Conservation (phyloP, 768 basidiomycete species). For the Candolleomyces eurysporus region DNA sequence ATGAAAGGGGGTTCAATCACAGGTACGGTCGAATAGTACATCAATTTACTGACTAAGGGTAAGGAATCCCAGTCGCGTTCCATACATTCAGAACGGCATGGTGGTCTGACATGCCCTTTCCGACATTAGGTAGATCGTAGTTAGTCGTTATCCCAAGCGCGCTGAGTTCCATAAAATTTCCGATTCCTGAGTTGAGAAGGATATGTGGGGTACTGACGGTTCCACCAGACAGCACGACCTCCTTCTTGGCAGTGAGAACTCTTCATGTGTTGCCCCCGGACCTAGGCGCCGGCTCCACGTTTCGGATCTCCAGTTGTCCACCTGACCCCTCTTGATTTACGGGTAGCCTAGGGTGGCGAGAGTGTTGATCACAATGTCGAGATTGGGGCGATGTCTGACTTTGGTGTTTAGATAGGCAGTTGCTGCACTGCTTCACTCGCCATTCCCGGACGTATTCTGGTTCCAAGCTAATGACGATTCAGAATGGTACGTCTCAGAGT, state of each 20-base stretch:
- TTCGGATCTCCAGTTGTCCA: conserved; percentile 25
- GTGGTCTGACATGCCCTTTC: conserved; percentile 20
- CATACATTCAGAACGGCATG: conserved; percentile 5
- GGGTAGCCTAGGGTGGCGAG: conserved; percentile 16
- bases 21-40: too few species aligned
- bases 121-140: conserved; percentile 18
- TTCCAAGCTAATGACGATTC: not conserved
- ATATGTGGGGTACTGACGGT: conserved; percentile 19
- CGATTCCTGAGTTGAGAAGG: conserved; percentile 22
- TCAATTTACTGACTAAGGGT: not conserved
- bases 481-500: not conserved
- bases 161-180: conserved; percentile 9
- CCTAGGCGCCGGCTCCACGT: conserved; percentile 1
- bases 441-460: conserved; percentile 3
- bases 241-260: conserved; percentile 9
- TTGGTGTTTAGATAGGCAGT: conserved; percentile 26
- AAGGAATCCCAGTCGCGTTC: conserved; percentile 12
- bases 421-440: conserved; percentile 21
- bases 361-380: conserved; percentile 23
- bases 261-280: conserved; percentile 5
- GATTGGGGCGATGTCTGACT: conserved; percentile 22
- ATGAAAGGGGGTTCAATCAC: too few species aligned
- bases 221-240: conserved; percentile 16
- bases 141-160: conserved; percentile 13
- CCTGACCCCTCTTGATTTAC: conserved; percentile 25